Evolutionary conservation across 768 basidiomycete genomes (phyloP).

Genomic region (Collybiopsis confluens): DNA sequence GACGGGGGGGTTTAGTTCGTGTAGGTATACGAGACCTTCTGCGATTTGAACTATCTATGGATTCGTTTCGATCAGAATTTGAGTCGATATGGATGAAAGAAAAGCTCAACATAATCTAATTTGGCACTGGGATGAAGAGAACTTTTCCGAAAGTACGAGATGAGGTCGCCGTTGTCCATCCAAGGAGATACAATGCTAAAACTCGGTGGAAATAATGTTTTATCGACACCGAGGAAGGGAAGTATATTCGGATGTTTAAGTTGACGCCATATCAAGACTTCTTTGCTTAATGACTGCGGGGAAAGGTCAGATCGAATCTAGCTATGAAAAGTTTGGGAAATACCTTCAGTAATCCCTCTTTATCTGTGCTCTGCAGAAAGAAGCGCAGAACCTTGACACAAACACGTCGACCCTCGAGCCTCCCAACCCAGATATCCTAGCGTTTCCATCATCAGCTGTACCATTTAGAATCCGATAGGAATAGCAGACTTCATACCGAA

Average conservation of each 20-base stretch:
- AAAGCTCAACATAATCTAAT: not conserved
- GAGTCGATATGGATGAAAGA: constrained; percentile 27
- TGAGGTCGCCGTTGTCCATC: constrained; percentile 29
- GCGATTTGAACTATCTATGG: constrained; percentile 29
- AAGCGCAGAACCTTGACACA: constrained; percentile 12
- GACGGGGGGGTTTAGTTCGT: constrained; percentile 33
- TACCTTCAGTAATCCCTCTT: constrained; percentile 4
- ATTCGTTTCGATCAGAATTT: not conserved
- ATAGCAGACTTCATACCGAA: not conserved
- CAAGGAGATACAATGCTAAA: constrained; percentile 34
- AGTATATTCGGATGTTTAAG: constrained; percentile 27
- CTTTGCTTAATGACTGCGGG: constrained; percentile 14
- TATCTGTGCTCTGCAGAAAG: not conserved
- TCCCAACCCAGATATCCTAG: constrained; percentile 10
- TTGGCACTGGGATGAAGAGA: constrained; percentile 17
- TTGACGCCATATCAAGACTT: constrained; percentile 25
- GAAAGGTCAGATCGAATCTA: not conserved
- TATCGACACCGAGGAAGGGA: constrained; percentile 25
- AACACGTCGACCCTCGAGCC: not conserved
- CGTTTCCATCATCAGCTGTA: not conserved
- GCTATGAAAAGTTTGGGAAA: too few relatives aligned
- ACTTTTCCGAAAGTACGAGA: constrained; percentile 16
- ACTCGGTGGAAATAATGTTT: constrained; percentile 11
- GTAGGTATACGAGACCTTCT: constrained; percentile 33
- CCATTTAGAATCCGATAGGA: not conserved